Percentiles rank a stretch among this genome's conserved stretches.
phyloP scores from a whole-genome alignment of 2,329 filamentous ascomycete genomes.

The Meredithiella fracta region DNA sequence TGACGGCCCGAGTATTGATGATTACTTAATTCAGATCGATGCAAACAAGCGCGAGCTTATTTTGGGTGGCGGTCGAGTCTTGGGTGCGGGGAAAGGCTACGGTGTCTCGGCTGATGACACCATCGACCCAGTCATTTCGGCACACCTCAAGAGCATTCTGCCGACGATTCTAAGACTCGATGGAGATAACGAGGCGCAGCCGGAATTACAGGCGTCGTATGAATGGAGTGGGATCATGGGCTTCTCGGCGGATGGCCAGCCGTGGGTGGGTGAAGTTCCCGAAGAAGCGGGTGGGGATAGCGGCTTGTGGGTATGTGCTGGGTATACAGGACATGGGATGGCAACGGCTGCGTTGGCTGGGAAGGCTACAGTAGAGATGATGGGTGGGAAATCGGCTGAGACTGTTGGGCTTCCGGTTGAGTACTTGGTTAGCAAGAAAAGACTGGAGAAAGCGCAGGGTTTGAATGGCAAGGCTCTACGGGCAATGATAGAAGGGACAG shows the following conservation, averaged over 20 bases:
- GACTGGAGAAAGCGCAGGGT: conserved; percentile 15
- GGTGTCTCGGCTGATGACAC: conserved; percentile 43
- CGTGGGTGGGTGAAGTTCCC: conserved; percentile 57
- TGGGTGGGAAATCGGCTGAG: conserved; percentile 27
- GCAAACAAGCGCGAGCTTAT: conserved; percentile 43
- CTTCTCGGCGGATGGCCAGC: conserved; percentile 48
- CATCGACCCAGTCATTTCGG: conserved; percentile 38
- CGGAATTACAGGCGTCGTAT: conserved; percentile 34
- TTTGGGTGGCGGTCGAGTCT: conserved; percentile 51
- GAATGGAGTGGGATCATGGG: conserved; percentile 77
- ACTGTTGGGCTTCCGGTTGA: conserved; percentile 29
- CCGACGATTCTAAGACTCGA: conserved; percentile 5
- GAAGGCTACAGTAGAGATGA: conserved; percentile 44
- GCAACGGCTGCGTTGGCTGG: conserved; percentile 53
- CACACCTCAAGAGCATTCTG: conserved; percentile 36
- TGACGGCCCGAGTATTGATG: conserved; percentile 34
- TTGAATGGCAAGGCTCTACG: background rate
- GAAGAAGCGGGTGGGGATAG: conserved; percentile 27
- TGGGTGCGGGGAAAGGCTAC: conserved; percentile 30
- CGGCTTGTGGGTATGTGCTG: conserved; percentile 47
- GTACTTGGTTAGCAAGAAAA: conserved; percentile 24
- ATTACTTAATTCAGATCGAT: conserved; percentile 59
- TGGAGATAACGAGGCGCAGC: conserved; percentile 19
- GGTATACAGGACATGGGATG: conserved; percentile 64
- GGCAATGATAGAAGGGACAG: conserved; percentile 5